These are phyloP conservation scores for Saturnispora dispora DNA, from an alignment of 805 yeast genomes.

Conservation along the genomic window DNA sequence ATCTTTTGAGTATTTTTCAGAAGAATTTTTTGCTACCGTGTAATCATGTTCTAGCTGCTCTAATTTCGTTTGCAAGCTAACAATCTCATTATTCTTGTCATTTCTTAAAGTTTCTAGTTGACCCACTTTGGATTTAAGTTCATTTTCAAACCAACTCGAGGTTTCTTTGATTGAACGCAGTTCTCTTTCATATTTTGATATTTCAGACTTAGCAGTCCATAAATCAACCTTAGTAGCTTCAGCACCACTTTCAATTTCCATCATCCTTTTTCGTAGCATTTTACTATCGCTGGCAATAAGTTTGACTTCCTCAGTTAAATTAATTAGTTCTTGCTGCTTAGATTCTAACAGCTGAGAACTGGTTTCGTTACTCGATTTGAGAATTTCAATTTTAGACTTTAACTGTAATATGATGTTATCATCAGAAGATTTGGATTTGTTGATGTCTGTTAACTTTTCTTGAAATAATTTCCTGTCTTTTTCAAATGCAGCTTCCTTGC, in stretches of 20 bases:
- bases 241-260: constrained; percentile 29
- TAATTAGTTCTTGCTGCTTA: constrained; percentile 30
- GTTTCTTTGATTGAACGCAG: constrained; percentile 25
- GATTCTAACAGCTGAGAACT: constrained; percentile 29
- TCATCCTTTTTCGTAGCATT: constrained; percentile 33
- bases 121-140: constrained; percentile 23
- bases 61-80: constrained; percentile 28
- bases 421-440: background rate
- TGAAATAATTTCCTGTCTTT: constrained; percentile 17
- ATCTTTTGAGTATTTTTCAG: constrained; percentile 28
- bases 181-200: constrained; percentile 24
- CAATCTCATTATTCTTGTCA: constrained; percentile 24
- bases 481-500: constrained; percentile 16
- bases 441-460: background rate
- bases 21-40: constrained; percentile 19
- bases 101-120: constrained; percentile 24
- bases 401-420: constrained; percentile 11
- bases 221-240: constrained; percentile 21
- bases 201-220: constrained; percentile 20
- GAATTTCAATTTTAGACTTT: constrained; percentile 13
- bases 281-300: constrained; percentile 33
- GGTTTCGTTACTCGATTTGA: constrained; percentile 23
- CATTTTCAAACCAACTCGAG: constrained; percentile 29
- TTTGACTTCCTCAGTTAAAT: constrained; percentile 33
- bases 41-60: constrained; percentile 29